These are phyloP conservation scores for Pseudonitzschia multiseries DNA, from an alignment of 108 stramenopile species.

Conservation along the genomic window DNA sequence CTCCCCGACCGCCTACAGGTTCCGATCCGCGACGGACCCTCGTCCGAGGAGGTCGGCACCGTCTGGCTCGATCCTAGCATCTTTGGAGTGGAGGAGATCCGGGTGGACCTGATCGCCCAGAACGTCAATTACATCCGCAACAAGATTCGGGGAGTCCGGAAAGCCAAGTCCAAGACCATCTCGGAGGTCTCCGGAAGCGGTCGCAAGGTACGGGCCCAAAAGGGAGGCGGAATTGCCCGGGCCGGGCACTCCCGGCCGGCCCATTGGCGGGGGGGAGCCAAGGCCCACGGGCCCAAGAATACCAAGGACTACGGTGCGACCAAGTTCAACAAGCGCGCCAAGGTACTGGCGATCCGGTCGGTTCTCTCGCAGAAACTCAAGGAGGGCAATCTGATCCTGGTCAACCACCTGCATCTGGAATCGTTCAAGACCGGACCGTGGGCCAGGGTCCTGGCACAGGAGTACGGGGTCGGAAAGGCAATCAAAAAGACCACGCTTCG, in stretches of 20 bases:
- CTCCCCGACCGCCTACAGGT: constrained; percentile 77
- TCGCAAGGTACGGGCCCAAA: constrained; percentile 85
- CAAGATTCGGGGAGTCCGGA: constrained; percentile 76
- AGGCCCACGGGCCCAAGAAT: constrained; percentile 91
- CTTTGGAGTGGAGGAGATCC: constrained; percentile 73
- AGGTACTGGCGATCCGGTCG: constrained; percentile 68
- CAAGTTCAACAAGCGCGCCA: constrained; percentile 88
- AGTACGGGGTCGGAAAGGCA: constrained; percentile 49
- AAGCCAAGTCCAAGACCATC: constrained; percentile 85
- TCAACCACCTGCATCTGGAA: constrained; percentile 52
- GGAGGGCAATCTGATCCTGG: constrained; percentile 78
- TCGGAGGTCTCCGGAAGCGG: constrained; percentile 76
- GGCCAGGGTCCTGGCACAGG: constrained; percentile 42
- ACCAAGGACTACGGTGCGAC: constrained; percentile 73
- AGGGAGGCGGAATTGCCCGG: constrained; percentile 83
- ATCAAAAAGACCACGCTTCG: constrained; percentile 27
- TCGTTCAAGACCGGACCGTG: constrained; percentile 72
- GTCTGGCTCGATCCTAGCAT: constrained; percentile 58
- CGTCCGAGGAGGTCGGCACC: constrained; percentile 42
- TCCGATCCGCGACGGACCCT: constrained; percentile 32
- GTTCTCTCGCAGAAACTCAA: constrained; percentile 76
- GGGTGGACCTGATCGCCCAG: constrained; percentile 78
- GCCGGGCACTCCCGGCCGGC: constrained; percentile 87
- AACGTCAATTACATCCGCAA: constrained; percentile 76
- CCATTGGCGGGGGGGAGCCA: constrained; percentile 93